Conservation (phyloP, 2,329 filamentous ascomycete species). For the Davidsoniella neocaledoniae region DNA sequence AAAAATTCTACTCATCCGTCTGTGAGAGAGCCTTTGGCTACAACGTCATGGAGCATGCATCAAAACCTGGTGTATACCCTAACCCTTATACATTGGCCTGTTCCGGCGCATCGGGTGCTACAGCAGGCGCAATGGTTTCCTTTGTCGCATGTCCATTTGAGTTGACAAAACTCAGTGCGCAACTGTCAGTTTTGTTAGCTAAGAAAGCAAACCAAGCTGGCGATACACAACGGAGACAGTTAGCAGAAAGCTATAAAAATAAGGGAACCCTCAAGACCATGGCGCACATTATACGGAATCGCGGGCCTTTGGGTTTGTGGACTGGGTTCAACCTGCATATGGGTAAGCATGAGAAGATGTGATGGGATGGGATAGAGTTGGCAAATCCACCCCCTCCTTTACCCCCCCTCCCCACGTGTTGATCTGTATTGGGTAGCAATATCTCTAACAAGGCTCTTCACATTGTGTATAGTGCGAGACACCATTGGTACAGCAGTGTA, state of each 20-base stretch:
- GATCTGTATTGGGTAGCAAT: conserved; percentile 1
- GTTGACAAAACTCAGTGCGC: conserved; percentile 74
- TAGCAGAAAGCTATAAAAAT: conserved; percentile 56
- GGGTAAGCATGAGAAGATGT: conserved; percentile 32
- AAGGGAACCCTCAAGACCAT: conserved; percentile 64
- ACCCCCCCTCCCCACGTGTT: neutral
- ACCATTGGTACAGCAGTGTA: conserved; percentile 73
- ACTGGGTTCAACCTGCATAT: conserved; percentile 67
- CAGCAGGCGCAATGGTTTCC: conserved; percentile 64
- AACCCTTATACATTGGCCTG: conserved; percentile 57
- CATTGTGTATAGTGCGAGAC: conserved; percentile 46
- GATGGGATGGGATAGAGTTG: neutral
- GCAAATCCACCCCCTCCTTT: neutral
- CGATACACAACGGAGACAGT: conserved; percentile 35
- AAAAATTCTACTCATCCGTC: conserved; percentile 55
- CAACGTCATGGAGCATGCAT: conserved; percentile 59
- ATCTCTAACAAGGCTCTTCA: neutral
- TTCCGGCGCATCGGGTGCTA: conserved; percentile 63
- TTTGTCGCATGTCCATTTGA: conserved; percentile 75
- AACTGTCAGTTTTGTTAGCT: conserved; percentile 66
- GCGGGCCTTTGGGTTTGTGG: conserved; percentile 58
- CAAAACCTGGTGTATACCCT: conserved; percentile 51
- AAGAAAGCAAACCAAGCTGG: conserved; percentile 19
- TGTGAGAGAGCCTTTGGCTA: conserved; percentile 49
- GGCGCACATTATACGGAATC: conserved; percentile 57